Evolutionary conservation across 2,329 filamentous ascomycete genomes (phyloP).

Genomic region (Myriosclerotinia curreyana): DNA sequence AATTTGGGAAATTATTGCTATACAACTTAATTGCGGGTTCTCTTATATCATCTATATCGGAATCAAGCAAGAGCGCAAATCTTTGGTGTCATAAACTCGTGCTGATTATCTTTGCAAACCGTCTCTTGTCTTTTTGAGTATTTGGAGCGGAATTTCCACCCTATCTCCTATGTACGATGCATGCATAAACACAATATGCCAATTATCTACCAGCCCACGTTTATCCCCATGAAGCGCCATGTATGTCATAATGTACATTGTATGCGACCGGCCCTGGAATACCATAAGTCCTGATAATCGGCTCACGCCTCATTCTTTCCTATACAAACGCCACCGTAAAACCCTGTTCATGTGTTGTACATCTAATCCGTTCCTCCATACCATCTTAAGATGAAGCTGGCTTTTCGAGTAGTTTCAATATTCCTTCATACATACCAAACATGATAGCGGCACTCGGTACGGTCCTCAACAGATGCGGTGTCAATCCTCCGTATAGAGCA

Average conservation of each 20-base stretch:
- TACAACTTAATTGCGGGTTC: neutral
- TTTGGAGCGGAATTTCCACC: constrained; percentile 18
- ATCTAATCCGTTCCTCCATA: neutral
- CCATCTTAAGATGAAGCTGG: constrained; percentile 33
- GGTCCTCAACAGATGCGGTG: constrained; percentile 84
- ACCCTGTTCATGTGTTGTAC: constrained; percentile 22
- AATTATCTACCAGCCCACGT: constrained; percentile 13
- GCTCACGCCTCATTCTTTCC: constrained; percentile 20
- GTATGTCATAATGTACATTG: constrained; percentile 20
- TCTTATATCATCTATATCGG: neutral
- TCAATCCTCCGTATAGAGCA: constrained; percentile 84
- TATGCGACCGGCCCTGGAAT: neutral
- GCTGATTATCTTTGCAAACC: constrained; percentile 2
- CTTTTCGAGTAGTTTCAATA: constrained; percentile 37
- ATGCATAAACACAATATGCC: neutral
- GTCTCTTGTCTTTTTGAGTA: constrained; percentile 8
- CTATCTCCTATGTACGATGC: neutral
- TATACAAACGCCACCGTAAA: constrained; percentile 28
- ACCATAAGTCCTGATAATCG: constrained; percentile 15
- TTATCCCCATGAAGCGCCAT: constrained; percentile 13
- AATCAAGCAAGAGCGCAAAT: constrained; percentile 1
- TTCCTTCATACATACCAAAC: constrained; percentile 73
- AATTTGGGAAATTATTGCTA: neutral
- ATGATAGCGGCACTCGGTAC: constrained; percentile 93
- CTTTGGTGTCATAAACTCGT: neutral